Percentiles rank a stretch among this genome's conserved stretches.
phyloP scores from a whole-genome alignment of 2,329 filamentous ascomycete genomes.

The Arthrobotrys iridis region DNA sequence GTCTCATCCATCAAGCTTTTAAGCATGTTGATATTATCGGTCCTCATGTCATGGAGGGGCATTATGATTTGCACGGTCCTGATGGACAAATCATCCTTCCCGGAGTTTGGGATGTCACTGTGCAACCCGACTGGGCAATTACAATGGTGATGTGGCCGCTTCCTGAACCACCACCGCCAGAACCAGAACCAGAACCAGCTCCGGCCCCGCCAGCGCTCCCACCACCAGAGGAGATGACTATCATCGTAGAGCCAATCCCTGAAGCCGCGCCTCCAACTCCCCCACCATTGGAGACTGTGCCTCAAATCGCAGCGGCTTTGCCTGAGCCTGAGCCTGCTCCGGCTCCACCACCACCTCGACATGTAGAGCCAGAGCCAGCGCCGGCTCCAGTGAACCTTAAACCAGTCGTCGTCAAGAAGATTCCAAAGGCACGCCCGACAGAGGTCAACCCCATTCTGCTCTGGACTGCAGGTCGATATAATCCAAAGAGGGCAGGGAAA shows the following conservation, averaged over 20 bases:
- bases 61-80: conserved; percentile 82
- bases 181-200: conserved; percentile 43
- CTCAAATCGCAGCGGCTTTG: conserved; percentile 25
- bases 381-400: conserved; percentile 46
- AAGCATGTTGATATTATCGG: conserved; percentile 79
- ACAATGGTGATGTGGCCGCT: conserved; percentile 76
- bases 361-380: conserved; percentile 17
- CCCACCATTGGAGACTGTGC: conserved; percentile 39
- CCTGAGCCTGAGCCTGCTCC: conserved; percentile 29
- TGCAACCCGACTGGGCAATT: conserved; percentile 79
- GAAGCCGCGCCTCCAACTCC: conserved; percentile 45
- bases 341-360: conserved; percentile 43
- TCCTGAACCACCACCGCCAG: conserved; percentile 62
- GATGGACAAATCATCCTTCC: conserved; percentile 85
- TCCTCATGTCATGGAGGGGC: conserved; percentile 78
- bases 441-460: conserved; percentile 56
- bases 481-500: conserved; percentile 40
- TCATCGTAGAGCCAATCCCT: conserved; percentile 48
- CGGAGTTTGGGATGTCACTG: conserved; percentile 80
- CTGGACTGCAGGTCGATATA: conserved; percentile 58
- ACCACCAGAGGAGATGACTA: conserved; percentile 53
- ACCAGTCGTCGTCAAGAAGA: conserved; percentile 44
- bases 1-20: conserved; percentile 85
- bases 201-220: conserved; percentile 53
- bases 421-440: conserved; percentile 54